Conservation (phyloP, 345 rosid genomes). For the Aquilaria yunnanensis region DNA sequence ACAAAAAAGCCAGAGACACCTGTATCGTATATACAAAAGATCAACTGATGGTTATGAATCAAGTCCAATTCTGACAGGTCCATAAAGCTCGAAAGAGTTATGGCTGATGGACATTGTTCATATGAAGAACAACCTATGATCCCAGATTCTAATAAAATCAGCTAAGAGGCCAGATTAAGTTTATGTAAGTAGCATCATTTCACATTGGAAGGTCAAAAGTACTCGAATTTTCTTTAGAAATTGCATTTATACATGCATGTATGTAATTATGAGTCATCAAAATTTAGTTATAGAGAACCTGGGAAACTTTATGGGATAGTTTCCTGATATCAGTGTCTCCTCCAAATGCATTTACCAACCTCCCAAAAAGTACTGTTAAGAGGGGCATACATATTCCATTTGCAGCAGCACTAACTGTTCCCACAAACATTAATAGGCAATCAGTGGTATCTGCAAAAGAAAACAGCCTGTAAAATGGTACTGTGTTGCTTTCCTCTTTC, state of each 20-base stretch:
- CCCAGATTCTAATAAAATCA: not conserved
- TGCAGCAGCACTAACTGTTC: slow-evolving; percentile 60
- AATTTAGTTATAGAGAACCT: slow-evolving; percentile 31
- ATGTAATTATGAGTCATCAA: not conserved
- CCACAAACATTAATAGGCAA: slow-evolving; percentile 51
- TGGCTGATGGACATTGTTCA: too few relatives aligned
- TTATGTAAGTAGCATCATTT: too few relatives aligned
- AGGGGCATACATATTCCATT: slow-evolving; percentile 69
- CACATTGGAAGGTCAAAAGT: too few relatives aligned
- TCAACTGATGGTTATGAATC: too few relatives aligned
- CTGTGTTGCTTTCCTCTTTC: slow-evolving; percentile 36
- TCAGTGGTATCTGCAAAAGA: slow-evolving; percentile 66
- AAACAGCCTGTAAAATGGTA: slow-evolving; percentile 66
- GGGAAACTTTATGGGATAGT: slow-evolving; percentile 34
- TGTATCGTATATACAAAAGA: slow-evolving; percentile 4
- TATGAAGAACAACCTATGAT: not conserved
- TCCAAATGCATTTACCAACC: slow-evolving; percentile 55
- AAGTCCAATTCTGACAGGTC: too few relatives aligned
- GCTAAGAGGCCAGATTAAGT: not conserved
- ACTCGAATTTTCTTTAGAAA: too few relatives aligned
- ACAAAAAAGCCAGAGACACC: slow-evolving; percentile 68
- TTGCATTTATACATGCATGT: too few relatives aligned
- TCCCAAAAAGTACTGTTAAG: slow-evolving; percentile 75
- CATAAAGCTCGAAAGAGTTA: too few relatives aligned
- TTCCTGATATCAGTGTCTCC: slow-evolving; percentile 31